phyloP scores from a whole-genome alignment of 768 basidiomycete species.

The Coprinopsis marcescibilis region DNA sequence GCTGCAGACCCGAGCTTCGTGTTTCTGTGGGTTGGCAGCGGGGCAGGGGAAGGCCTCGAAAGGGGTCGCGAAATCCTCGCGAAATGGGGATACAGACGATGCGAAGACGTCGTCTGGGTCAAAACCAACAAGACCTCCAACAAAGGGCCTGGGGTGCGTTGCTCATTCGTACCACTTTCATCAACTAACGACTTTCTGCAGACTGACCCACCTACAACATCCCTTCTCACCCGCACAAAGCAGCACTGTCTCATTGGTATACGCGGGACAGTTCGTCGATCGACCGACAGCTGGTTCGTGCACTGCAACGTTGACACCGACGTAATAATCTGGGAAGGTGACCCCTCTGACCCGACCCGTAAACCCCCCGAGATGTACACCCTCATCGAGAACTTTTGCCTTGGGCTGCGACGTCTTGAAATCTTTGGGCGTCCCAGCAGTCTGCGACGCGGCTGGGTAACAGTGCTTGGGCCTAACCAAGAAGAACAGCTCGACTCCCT shows the following conservation, averaged over 20 bases:
- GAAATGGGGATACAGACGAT: conserved; percentile 91
- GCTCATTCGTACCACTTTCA: conserved; percentile 5
- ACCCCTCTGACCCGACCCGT: conserved; percentile 70
- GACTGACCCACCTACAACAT: conserved; percentile 83
- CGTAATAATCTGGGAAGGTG: conserved; percentile 95
- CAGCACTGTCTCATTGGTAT: conserved; percentile 98
- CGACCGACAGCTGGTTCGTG: conserved; percentile 94
- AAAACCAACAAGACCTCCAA: conserved; percentile 79
- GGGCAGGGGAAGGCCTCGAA: conserved; percentile 86
- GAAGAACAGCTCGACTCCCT: conserved; percentile 42
- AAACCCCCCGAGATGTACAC: conserved; percentile 96
- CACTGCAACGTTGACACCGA: conserved; percentile 99
- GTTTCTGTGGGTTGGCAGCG: conserved; percentile 94
- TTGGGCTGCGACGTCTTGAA: conserved; percentile 87
- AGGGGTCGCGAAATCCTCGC: conserved; percentile 85
- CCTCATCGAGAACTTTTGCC: conserved; percentile 95
- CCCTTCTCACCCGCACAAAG: conserved; percentile 83
- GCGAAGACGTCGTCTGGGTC: conserved; percentile 99
- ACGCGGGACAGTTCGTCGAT: conserved; percentile 90
- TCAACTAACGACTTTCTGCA: conserved; percentile 24
- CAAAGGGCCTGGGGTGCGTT: conserved; percentile 67
- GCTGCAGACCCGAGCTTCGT: conserved; percentile 92
- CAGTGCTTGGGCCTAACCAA: conserved; percentile 65
- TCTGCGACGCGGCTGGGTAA: conserved; percentile 87
- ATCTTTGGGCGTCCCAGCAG: conserved; percentile 74